Evolutionary conservation across 1,284 basidiomycete genomes (phyloP).

Genomic region (Microstroma glucosiphilum): DNA sequence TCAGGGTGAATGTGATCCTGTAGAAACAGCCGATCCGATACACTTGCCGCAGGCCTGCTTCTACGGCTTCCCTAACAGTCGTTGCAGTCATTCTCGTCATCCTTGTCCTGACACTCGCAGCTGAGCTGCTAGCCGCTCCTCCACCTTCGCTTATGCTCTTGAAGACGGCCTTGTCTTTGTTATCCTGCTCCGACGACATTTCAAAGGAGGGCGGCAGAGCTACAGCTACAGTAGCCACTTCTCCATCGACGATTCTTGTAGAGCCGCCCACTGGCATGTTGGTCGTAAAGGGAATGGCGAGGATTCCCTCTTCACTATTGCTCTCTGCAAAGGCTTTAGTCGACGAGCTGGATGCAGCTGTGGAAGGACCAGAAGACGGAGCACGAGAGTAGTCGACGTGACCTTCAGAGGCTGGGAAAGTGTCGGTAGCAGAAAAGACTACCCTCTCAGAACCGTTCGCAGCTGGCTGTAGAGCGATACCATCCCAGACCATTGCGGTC

Average conservation of each 20-base stretch:
- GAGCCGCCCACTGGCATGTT: constrained; percentile 37
- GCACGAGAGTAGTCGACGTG: constrained; percentile 12
- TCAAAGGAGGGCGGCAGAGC: constrained; percentile 41
- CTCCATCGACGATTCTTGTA: constrained; percentile 37
- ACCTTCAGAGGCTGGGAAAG: constrained; percentile 25
- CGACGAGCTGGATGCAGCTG: background rate
- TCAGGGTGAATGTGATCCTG: constrained; percentile 30
- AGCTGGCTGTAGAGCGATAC: constrained; percentile 31
- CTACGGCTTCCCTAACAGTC: constrained; percentile 17
- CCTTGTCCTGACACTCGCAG: constrained; percentile 8
- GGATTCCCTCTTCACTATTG: constrained; percentile 18
- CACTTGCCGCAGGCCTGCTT: constrained; percentile 33
- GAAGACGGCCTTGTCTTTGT: constrained; percentile 26
- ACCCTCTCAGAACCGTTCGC: constrained; percentile 26
- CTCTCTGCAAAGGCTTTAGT: background rate
- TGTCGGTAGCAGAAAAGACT: constrained; percentile 33
- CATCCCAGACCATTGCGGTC: constrained; percentile 41
- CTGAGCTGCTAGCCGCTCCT: background rate
- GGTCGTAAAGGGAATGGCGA: constrained; percentile 35
- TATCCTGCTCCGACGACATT: constrained; percentile 33
- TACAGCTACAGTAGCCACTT: constrained; percentile 32
- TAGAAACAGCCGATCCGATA: constrained; percentile 45
- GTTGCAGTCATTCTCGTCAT: constrained; percentile 9
- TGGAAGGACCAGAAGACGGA: background rate
- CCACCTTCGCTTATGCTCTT: constrained; percentile 15